Percentiles rank a stretch among this genome's conserved stretches.
These are phyloP conservation scores for Colletotrichum viniferum DNA, from an alignment of 2,329 filamentous ascomycete genomes.

Conservation along the genomic window DNA sequence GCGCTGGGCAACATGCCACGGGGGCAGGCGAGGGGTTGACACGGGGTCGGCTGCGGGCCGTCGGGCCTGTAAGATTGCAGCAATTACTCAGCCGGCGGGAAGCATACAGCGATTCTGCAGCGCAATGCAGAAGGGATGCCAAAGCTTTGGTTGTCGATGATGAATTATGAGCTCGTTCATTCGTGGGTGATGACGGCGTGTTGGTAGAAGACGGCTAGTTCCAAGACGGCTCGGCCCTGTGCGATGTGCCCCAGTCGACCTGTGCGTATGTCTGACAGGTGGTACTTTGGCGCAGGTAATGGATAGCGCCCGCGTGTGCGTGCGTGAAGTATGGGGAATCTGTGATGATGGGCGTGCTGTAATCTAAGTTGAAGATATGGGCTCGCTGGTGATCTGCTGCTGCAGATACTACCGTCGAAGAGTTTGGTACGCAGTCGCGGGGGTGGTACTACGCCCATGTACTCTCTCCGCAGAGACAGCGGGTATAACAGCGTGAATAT, in stretches of 20 bases:
- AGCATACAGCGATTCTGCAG: slow-evolving; percentile 4
- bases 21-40: slow-evolving; percentile 9
- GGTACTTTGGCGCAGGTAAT: background rate
- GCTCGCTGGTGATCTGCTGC: background rate
- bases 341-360: background rate
- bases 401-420: background rate
- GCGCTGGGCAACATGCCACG: slow-evolving; percentile 9
- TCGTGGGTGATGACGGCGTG: slow-evolving; percentile 19
- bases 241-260: background rate
- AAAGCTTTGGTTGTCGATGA: slow-evolving; percentile 19
- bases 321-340: background rate
- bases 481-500: background rate
- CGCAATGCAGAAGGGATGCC: slow-evolving; percentile 1
- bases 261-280: slow-evolving; percentile 11
- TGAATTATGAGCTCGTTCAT: slow-evolving; percentile 23
- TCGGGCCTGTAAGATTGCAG: slow-evolving; percentile 27
- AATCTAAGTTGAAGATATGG: background rate
- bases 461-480: background rate
- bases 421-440: background rate
- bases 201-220: slow-evolving; percentile 5
- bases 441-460: background rate
- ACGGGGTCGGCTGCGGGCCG: slow-evolving; percentile 8
- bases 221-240: slow-evolving; percentile 16
- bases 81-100: slow-evolving; percentile 29
- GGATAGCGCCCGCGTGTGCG: background rate